Evolutionary conservation across 129 eudicot genomes (phyloP).

Genomic region (Lactuca sativa): DNA sequence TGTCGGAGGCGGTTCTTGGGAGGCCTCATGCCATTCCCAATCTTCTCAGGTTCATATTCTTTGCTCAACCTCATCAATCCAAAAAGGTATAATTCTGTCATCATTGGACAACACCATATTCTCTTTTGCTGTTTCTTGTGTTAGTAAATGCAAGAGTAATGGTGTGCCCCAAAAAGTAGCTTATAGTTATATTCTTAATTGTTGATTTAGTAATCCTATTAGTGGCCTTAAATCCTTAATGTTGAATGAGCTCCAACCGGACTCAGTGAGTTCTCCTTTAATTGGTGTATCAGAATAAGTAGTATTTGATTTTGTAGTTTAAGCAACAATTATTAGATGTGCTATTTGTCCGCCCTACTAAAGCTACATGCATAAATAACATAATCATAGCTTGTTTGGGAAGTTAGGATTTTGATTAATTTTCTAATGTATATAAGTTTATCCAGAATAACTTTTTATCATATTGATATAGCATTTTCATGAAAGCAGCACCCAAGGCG

Average conservation of each 20-base stretch:
- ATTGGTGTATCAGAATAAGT: too few relatives aligned
- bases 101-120: neutral
- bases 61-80: slow-evolving; percentile 69
- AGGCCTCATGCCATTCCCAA: slow-evolving; percentile 78
- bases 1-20: slow-evolving; percentile 58
- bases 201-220: neutral
- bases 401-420: slow-evolving; percentile 5
- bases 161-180: neutral
- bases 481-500: slow-evolving; percentile 83
- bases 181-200: neutral
- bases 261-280: too few relatives aligned
- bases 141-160: neutral
- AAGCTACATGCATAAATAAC: neutral
- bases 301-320: too few relatives aligned
- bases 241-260: neutral
- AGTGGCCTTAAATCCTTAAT: neutral
- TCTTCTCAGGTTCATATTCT: slow-evolving; percentile 76
- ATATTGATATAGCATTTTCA: slow-evolving; percentile 51
- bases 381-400: neutral
- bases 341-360: too few relatives aligned
- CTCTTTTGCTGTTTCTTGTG: neutral
- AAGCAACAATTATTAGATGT: too few relatives aligned
- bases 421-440: slow-evolving; percentile 3
- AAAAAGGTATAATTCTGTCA: slow-evolving; percentile 25
- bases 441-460: slow-evolving; percentile 27